Conservation (phyloP, 352 stramenopile genomes). For the Phytophthora uliginosa region DNA sequence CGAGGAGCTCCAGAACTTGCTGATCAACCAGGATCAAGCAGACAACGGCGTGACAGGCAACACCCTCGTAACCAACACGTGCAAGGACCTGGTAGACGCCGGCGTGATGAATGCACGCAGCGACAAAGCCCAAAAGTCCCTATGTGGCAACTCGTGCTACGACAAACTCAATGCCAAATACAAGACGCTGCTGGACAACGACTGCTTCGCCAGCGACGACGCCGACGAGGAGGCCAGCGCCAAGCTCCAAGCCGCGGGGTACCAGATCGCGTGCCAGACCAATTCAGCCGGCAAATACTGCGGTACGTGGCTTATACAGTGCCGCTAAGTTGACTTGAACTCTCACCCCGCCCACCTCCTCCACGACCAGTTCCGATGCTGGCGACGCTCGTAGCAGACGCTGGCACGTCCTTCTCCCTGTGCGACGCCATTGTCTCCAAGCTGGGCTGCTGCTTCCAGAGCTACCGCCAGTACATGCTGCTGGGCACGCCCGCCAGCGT, state of each 20-base stretch:
- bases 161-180: conserved; percentile 67
- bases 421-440: conserved; percentile 79
- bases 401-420: conserved; percentile 64
- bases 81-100: conserved; percentile 65
- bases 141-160: conserved; percentile 80
- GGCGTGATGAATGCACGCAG: conserved; percentile 63
- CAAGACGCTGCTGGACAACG: conserved; percentile 66
- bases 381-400: conserved; percentile 54
- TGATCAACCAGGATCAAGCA: conserved; percentile 69
- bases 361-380: conserved; percentile 62
- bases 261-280: conserved; percentile 80
- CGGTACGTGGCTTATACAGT: conserved; percentile 47
- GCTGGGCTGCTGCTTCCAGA: conserved; percentile 87
- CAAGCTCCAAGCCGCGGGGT: conserved; percentile 64
- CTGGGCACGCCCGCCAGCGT: conserved; percentile 63
- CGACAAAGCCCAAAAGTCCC: conserved; percentile 64
- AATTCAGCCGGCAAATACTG: conserved; percentile 71
- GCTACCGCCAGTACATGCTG: conserved; percentile 82
- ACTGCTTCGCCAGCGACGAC: conserved; percentile 71
- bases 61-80: conserved; percentile 57
- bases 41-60: conserved; percentile 72
- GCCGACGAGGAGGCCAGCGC: conserved; percentile 65
- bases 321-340: too few relatives aligned
- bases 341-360: not conserved
- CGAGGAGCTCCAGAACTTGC: conserved; percentile 55